phyloP scores from a whole-genome alignment of 1,284 basidiomycete genomes.

The Cystobasidium slooffiae region DNA sequence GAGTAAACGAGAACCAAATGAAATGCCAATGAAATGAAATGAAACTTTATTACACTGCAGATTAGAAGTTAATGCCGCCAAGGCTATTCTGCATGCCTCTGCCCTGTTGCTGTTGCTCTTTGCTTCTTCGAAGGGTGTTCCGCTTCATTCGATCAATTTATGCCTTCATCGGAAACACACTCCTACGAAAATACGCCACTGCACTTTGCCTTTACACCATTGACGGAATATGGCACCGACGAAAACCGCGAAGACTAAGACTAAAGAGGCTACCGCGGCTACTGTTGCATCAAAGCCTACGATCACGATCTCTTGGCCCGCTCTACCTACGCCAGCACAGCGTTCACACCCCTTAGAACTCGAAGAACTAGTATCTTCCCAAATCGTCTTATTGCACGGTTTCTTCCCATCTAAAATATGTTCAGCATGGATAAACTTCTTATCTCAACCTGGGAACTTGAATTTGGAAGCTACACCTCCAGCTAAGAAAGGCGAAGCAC shows the following conservation, averaged over 20 bases:
- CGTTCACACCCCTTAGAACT: conserved; percentile 35
- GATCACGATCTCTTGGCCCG: conserved; percentile 16
- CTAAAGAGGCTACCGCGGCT: no score
- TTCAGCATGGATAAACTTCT: conserved; percentile 28
- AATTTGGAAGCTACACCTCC: conserved; percentile 29
- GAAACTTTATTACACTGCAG: background rate
- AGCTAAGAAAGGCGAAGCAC: conserved; percentile 71
- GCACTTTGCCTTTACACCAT: background rate
- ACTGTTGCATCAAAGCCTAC: no score
- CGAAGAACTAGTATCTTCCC: conserved; percentile 32
- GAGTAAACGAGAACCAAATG: conserved; percentile 39
- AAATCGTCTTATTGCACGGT: conserved; percentile 40
- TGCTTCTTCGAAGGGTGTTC: no score
- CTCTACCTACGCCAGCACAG: conserved; percentile 28
- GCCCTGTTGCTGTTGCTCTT: background rate
- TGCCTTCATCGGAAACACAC: background rate
- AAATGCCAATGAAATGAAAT: conserved; percentile 22
- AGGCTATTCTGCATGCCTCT: background rate
- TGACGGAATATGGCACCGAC: background rate
- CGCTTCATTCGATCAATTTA: background rate
- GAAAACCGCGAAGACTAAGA: background rate
- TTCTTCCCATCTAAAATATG: conserved; percentile 44
- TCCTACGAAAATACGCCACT: background rate
- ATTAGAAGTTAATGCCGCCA: no score
- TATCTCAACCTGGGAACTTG: conserved; percentile 20